Conservation (phyloP, 768 basidiomycete genomes). For the Naematelia encephala region DNA sequence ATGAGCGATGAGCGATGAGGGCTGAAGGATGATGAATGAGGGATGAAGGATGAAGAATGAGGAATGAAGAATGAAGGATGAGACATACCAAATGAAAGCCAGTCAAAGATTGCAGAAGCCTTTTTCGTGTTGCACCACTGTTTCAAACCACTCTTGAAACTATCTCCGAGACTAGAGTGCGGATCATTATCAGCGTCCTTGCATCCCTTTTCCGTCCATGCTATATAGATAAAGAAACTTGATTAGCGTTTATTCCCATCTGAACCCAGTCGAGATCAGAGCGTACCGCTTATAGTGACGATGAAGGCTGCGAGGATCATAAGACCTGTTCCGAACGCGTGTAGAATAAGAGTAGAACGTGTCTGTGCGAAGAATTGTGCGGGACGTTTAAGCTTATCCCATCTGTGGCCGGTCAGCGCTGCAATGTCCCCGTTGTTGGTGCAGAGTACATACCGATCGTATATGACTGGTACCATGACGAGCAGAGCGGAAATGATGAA, state of each 20-base stretch:
- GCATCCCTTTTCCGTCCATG: conserved; percentile 85
- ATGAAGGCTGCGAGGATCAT: conserved; percentile 75
- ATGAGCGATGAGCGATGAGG: neutral
- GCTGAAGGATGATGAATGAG: neutral
- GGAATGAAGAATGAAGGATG: neutral
- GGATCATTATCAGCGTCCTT: conserved; percentile 81
- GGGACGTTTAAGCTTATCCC: conserved; percentile 71
- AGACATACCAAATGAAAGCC: conserved; percentile 52
- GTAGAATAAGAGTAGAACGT: conserved; percentile 78
- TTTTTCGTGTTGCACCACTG: conserved; percentile 93
- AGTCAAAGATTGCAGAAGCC: conserved; percentile 83
- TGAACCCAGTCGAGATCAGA: neutral
- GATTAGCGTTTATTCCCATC: neutral
- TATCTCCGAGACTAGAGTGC: conserved; percentile 63
- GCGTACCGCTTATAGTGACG: conserved; percentile 48
- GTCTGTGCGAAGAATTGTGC: conserved; percentile 78
- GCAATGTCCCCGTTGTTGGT: too few species aligned
- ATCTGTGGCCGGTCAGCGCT: too few species aligned
- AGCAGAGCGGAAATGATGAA: conserved; percentile 73
- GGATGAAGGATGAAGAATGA: neutral
- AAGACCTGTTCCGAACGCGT: conserved; percentile 63
- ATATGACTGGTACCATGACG: conserved; percentile 59
- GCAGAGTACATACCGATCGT: conserved; percentile 43
- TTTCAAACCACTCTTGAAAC: conserved; percentile 64
- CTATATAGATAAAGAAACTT: conserved; percentile 34